Evolutionary conservation across 2,329 filamentous ascomycete species (phyloP).

Genomic region (Paraphaeosphaeria sporulosa): DNA sequence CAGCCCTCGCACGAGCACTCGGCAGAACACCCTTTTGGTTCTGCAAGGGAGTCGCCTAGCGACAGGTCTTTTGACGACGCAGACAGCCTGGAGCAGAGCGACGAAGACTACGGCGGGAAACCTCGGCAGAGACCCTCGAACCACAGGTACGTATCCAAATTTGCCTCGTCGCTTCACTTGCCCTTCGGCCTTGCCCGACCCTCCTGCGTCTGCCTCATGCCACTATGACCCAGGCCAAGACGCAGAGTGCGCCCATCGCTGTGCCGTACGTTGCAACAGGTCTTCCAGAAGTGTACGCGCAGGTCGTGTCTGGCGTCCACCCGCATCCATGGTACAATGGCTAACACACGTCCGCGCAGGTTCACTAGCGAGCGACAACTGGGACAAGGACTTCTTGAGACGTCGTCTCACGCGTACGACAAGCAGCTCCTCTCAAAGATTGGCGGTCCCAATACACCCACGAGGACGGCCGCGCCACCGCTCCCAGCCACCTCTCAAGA

Average conservation of each 20-base stretch:
- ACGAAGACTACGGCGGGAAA: conserved; percentile 46
- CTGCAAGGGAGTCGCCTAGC: conserved; percentile 51
- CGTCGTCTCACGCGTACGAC: conserved; percentile 69
- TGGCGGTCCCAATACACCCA: conserved; percentile 65
- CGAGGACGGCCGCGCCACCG: conserved; percentile 49
- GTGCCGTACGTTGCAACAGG: conserved; percentile 3
- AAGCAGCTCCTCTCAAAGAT: conserved; percentile 69
- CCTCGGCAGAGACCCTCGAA: conserved; percentile 48
- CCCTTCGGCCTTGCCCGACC: background rate
- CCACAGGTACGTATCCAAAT: conserved; percentile 49
- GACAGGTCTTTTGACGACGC: conserved; percentile 44
- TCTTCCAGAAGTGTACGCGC: conserved; percentile 11
- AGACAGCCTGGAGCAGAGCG: conserved; percentile 42
- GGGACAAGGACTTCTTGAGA: conserved; percentile 64
- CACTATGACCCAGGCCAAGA: background rate
- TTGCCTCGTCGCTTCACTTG: conserved; percentile 1
- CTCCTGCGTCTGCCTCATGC: conserved; percentile 7
- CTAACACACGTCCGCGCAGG: conserved; percentile 46
- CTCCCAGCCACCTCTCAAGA: conserved; percentile 47
- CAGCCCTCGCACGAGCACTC: conserved; percentile 36
- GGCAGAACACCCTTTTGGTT: conserved; percentile 40
- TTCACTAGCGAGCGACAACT: conserved; percentile 67
- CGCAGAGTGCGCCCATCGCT: background rate
- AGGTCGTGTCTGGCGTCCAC: background rate
- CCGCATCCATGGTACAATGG: conserved; percentile 7